These are phyloP conservation scores for Leccinum subtestaceum DNA, from an alignment of 768 basidiomycete genomes.

Conservation along the genomic window DNA sequence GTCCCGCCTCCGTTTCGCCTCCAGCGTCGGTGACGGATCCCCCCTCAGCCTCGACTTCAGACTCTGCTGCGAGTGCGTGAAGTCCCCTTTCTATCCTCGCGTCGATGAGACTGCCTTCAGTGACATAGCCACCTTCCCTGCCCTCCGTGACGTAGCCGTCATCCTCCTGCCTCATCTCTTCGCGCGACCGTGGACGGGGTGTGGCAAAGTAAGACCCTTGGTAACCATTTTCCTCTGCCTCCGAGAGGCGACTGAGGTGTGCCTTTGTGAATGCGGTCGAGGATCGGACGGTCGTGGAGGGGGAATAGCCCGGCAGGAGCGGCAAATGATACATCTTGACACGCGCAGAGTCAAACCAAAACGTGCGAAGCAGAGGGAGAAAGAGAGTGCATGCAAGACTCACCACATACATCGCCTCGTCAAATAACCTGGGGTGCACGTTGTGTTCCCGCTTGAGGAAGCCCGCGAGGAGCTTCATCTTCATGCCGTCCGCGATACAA, in stretches of 20 bases:
- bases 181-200: slow-evolving; percentile 17
- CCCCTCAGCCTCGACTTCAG: slow-evolving; percentile 4
- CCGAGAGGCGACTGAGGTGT: slow-evolving; percentile 65
- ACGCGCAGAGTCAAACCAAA: not conserved
- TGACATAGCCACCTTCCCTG: slow-evolving; percentile 61
- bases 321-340: slow-evolving; percentile 87
- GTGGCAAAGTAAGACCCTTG: slow-evolving; percentile 76
- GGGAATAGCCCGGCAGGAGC: slow-evolving; percentile 86
- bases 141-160: slow-evolving; percentile 27
- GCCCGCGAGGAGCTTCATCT: slow-evolving; percentile 77
- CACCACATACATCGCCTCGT: slow-evolving; percentile 92
- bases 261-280: slow-evolving; percentile 63
- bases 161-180: slow-evolving; percentile 17
- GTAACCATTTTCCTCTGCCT: slow-evolving; percentile 89
- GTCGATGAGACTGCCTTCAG: slow-evolving; percentile 27
- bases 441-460: slow-evolving; percentile 95
- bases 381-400: slow-evolving; percentile 30
- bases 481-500: slow-evolving; percentile 81
- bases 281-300: slow-evolving; percentile 81
- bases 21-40: slow-evolving; percentile 13
- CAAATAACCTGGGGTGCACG: slow-evolving; percentile 80
- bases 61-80: slow-evolving; percentile 4
- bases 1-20: slow-evolving; percentile 16
- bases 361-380: not conserved
- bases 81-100: slow-evolving; percentile 6